These are phyloP conservation scores for Ophiostoma piceae DNA, from an alignment of 2,329 filamentous ascomycete species.

Conservation along the genomic window DNA sequence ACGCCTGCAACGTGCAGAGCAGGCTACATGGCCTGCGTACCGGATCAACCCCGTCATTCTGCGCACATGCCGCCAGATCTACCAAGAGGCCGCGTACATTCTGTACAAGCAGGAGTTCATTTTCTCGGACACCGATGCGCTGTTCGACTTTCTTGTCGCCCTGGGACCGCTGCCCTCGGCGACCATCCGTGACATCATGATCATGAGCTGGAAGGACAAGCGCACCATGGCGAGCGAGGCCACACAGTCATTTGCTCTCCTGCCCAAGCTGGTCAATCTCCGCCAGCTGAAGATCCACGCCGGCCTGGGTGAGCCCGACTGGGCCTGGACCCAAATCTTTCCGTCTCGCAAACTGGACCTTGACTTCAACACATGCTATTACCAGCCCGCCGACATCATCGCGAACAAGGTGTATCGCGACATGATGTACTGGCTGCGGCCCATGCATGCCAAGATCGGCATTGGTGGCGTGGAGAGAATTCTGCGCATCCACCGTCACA, in stretches of 20 bases:
- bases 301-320: conserved; percentile 13
- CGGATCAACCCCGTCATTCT: conserved; percentile 15
- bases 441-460: neutral
- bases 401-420: conserved; percentile 18
- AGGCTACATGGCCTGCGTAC: neutral
- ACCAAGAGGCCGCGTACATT: conserved; percentile 4
- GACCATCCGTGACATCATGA: neutral
- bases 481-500: conserved; percentile 3
- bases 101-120: conserved; percentile 18
- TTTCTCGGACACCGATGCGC: neutral
- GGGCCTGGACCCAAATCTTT: conserved; percentile 20
- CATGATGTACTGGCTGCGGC: conserved; percentile 16
- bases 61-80: conserved; percentile 3
- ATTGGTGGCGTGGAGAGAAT: neutral
- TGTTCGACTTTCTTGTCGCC: conserved; percentile 8
- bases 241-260: neutral
- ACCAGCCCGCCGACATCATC: conserved; percentile 11
- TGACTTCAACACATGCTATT: neutral
- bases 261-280: neutral
- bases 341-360: neutral
- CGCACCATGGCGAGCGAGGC: conserved; percentile 13
- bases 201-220: conserved; percentile 16
- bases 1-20: neutral
- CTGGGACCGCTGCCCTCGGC: neutral
- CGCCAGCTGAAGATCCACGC: neutral